Conservation (phyloP, 2,329 filamentous ascomycete genomes). For the Pseudogymnoascus verrucosus region DNA sequence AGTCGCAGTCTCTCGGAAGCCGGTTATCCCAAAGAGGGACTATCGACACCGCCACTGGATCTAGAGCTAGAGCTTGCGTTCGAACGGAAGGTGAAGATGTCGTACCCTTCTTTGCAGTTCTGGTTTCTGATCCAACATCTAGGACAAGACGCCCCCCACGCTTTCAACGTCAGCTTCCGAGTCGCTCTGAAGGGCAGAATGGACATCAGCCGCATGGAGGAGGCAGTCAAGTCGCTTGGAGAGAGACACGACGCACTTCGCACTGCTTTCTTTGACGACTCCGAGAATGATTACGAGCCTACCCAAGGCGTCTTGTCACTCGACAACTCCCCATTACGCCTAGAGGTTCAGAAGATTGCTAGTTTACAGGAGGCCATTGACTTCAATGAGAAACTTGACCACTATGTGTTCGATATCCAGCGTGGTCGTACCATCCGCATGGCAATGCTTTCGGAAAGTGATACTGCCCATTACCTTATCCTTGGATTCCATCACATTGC, state of each 20-base stretch:
- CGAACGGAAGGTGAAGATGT: not conserved
- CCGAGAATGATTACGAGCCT: not conserved
- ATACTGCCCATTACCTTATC: conserved; percentile 16
- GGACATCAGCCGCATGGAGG: conserved; percentile 13
- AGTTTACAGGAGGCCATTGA: not conserved
- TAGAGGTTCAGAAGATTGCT: not conserved
- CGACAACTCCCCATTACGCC: not conserved
- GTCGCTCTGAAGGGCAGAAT: conserved; percentile 20
- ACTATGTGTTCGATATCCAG: conserved; percentile 33
- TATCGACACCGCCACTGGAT: not conserved
- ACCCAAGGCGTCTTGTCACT: not conserved
- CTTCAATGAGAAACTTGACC: conserved; percentile 18
- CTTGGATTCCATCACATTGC: conserved; percentile 22
- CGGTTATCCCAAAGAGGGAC: not conserved
- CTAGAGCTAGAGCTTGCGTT: not conserved
- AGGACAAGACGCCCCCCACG: conserved; percentile 17
- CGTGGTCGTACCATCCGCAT: conserved; percentile 29
- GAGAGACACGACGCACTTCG: conserved; percentile 23
- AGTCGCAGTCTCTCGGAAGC: not conserved
- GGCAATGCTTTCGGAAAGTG: conserved; percentile 27
- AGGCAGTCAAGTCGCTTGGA: conserved; percentile 17
- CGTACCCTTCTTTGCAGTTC: conserved; percentile 10
- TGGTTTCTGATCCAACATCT: conserved; percentile 22
- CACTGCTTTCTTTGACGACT: conserved; percentile 21
- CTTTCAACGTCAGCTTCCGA: conserved; percentile 20